A percentile compares a stretch with the other conserved stretches of the same genome.
Evolutionary conservation across 768 basidiomycete genomes (phyloP).

Genomic region (Suillus variegatus): DNA sequence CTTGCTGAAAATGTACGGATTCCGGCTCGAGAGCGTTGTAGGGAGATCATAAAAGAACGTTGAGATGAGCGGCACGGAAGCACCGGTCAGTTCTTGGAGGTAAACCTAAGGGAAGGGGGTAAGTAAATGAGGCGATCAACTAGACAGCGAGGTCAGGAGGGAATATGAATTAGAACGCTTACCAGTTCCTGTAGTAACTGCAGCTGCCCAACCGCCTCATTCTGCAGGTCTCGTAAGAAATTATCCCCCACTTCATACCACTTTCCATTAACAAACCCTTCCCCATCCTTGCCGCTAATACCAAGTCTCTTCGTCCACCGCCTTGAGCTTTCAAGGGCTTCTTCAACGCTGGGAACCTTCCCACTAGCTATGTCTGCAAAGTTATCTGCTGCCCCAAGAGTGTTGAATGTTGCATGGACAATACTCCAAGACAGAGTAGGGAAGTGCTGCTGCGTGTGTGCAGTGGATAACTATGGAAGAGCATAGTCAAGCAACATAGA

Average conservation of each 20-base stretch:
- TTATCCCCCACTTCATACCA: constrained; percentile 49
- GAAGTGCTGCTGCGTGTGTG: constrained; percentile 33
- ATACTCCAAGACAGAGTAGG: constrained; percentile 44
- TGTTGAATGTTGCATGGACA: constrained; percentile 41
- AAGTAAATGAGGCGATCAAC: background rate
- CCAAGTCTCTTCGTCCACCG: constrained; percentile 62
- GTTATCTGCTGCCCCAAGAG: constrained; percentile 35
- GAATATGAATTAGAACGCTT: constrained; percentile 15
- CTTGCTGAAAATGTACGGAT: constrained; percentile 67
- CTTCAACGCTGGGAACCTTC: constrained; percentile 24
- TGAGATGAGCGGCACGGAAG: constrained; percentile 48
- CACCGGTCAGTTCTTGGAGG: constrained; percentile 55
- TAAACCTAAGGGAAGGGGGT: constrained; percentile 48
- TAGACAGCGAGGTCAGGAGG: background rate
- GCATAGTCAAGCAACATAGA: constrained; percentile 5
- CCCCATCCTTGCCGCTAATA: constrained; percentile 38
- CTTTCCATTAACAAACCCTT: constrained; percentile 91
- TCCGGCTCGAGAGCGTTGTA: constrained; percentile 67
- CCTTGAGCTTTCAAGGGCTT: constrained; percentile 44
- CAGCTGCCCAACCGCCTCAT: constrained; percentile 57
- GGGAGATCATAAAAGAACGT: constrained; percentile 93
- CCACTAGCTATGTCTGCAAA: constrained; percentile 43
- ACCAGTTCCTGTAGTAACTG: constrained; percentile 77
- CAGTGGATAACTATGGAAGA: constrained; percentile 38
- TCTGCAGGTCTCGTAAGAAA: constrained; percentile 65